phyloP scores from a whole-genome alignment of 305 asterid species.

The Andrographis paniculata region DNA sequence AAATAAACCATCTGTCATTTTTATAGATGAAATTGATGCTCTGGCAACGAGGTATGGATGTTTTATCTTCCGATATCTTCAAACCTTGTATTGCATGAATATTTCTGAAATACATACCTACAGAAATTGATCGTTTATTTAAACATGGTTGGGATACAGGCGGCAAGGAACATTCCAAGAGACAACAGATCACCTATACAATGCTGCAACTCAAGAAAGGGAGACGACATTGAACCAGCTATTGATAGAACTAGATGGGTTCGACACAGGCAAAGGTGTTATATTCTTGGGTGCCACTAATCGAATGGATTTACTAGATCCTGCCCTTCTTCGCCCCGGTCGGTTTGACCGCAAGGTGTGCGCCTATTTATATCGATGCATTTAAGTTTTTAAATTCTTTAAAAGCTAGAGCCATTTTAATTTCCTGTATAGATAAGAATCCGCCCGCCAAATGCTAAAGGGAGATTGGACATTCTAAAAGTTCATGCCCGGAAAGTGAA shows the following conservation, averaged over 20 bases:
- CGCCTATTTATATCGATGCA: conserved; percentile 13
- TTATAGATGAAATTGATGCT: conserved; percentile 97
- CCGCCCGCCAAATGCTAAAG: conserved; percentile 94
- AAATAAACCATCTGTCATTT: conserved; percentile 90
- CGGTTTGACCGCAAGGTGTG: conserved; percentile 97
- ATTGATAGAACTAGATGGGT: conserved; percentile 91
- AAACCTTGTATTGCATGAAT: too few species aligned
- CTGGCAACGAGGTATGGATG: conserved; percentile 82
- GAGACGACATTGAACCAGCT: conserved; percentile 97
- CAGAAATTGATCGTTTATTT: too few species aligned
- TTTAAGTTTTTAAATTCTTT: conserved; percentile 3
- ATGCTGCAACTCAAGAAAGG: conserved; percentile 91
- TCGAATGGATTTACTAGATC: conserved; percentile 90
- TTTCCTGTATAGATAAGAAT: conserved; percentile 56
- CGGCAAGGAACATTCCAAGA: conserved; percentile 75
- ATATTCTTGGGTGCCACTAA: conserved; percentile 97
- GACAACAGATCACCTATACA: conserved; percentile 42
- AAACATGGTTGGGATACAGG: conserved; percentile 52
- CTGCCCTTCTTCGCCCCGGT: conserved; percentile 99
- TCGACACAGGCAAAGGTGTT: conserved; percentile 98
- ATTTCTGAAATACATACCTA: too few species aligned
- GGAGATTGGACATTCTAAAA: conserved; percentile 81
- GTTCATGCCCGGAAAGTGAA: conserved; percentile 90
- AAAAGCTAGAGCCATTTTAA: conserved; percentile 8
- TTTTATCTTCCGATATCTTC: too few species aligned